Evolutionary conservation across 345 rosid genomes (phyloP), one percentile per base, ranked within the genome.

Genomic region (Acer negundo): DNA sequence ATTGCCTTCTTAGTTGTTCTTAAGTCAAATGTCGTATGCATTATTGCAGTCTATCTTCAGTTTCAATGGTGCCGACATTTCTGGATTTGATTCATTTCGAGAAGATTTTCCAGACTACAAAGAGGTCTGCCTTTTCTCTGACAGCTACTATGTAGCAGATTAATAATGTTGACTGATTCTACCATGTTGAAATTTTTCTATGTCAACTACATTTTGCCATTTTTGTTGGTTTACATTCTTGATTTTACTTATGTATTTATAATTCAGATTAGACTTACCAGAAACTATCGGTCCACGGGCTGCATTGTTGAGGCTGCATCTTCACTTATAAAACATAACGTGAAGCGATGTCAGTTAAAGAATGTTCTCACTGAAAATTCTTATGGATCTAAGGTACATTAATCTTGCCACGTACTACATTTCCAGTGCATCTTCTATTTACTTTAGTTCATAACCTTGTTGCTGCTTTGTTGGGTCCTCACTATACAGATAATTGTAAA

Each of bases 261-360:
- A 49, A 76, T 89, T 63, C 85, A 95, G 98, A 82, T 93, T 69
- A 86, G 93, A 80, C 97, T 95, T 79, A 84, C 87, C 38, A 90
- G 88, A 75, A 95, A 93, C 83, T 95, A 95, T 77, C 88, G 98
- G 69, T 95, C 94, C 64, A 93, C 98, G 7, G 83, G 98, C 71
- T 86, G 84, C 75, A 95, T 93, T 46, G 96, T 95, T 75, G 98
- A 95, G 85, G 98, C 98, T 76, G 98, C 98, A 35, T 85, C 92
- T 81, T 86, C 87, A 79, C 94, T 95, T 58, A 95, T 95, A 49
- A 84, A 82, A 86, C 85, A 95, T 80, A 95, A 95, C 80, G 78
- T 77, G 35, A 93, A 90, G 76, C 79, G 94, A 68, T 86, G 95
- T 77, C 87, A 79, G 65, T 87, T 86, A 62, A 92, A 95, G 84